Evolutionary conservation across 768 basidiomycete species (phyloP).

Genomic region (Kondoa malvinella): DNA sequence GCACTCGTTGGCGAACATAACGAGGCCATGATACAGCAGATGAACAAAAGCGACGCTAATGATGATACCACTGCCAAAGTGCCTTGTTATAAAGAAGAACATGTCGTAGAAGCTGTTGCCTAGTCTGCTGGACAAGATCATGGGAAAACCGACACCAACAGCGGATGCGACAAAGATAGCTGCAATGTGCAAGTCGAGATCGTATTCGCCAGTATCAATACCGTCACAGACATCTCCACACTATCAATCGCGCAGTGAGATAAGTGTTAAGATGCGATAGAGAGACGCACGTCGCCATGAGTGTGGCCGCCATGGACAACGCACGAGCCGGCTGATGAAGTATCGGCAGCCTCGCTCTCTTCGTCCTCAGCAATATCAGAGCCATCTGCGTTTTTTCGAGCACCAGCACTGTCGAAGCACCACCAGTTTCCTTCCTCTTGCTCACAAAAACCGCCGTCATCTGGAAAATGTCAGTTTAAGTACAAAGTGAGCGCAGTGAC

Average conservation of each 20-base stretch:
- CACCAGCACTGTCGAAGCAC: constrained; percentile 3
- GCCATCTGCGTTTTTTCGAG: neutral
- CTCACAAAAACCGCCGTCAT: constrained; percentile 20
- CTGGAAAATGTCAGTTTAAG: neutral
- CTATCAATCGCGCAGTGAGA: too few relatives aligned
- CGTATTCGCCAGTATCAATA: constrained; percentile 19
- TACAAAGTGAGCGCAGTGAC: neutral
- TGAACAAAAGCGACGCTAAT: constrained; percentile 31
- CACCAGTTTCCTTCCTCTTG: constrained; percentile 11
- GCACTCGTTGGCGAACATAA: constrained; percentile 30
- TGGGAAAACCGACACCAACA: constrained; percentile 20
- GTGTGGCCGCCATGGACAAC: constrained; percentile 21
- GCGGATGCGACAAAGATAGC: constrained; percentile 16
- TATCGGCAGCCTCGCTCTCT: neutral
- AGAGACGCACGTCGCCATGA: too few relatives aligned
- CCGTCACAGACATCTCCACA: constrained; percentile 14
- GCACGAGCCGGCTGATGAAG: neutral
- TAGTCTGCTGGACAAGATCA: constrained; percentile 11
- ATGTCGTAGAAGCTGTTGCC: neutral
- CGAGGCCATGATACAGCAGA: constrained; percentile 31
- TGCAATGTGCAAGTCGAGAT: constrained; percentile 22
- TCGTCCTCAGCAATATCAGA: neutral
- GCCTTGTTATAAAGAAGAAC: constrained; percentile 19
- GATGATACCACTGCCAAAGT: constrained; percentile 30
- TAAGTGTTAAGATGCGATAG: too few relatives aligned